Conservation (phyloP, 495 filamentous ascomycete species). For the Penicillium canescens region DNA sequence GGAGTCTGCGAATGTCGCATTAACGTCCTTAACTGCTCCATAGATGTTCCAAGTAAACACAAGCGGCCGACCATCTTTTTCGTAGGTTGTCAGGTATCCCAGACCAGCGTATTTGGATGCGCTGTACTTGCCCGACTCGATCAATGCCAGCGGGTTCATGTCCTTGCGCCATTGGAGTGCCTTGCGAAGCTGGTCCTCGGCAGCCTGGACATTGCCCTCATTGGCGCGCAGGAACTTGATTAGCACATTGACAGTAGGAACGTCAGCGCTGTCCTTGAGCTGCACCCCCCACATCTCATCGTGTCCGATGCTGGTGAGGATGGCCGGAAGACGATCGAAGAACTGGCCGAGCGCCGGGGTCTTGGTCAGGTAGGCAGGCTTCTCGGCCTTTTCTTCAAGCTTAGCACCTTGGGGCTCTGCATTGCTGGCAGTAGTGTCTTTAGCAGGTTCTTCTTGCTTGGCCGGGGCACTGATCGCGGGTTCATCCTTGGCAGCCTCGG, state of each 20-base stretch:
- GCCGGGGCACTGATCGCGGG: background rate
- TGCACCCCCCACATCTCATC: constrained; percentile 78
- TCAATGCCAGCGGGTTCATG: constrained; percentile 48
- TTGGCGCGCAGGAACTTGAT: constrained; percentile 94
- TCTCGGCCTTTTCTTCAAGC: constrained; percentile 27
- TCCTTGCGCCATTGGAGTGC: constrained; percentile 79
- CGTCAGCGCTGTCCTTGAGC: constrained; percentile 54
- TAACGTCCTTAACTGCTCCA: constrained; percentile 70
- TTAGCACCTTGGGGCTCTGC: constrained; percentile 13
- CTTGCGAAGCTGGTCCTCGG: constrained; percentile 71
- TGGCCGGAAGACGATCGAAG: constrained; percentile 39
- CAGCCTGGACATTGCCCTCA: constrained; percentile 67
- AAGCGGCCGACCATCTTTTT: constrained; percentile 44
- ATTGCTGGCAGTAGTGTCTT: constrained; percentile 9
- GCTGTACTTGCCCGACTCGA: constrained; percentile 50
- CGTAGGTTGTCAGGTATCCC: constrained; percentile 53
- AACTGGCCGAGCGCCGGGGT: constrained; percentile 37
- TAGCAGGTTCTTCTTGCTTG: constrained; percentile 8
- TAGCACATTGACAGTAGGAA: constrained; percentile 76
- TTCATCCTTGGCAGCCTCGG: constrained; percentile 12
- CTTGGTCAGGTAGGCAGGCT: constrained; percentile 40
- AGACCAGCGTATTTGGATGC: constrained; percentile 49
- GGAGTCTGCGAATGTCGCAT: constrained; percentile 72
- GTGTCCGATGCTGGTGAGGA: constrained; percentile 54
- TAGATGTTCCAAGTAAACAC: constrained; percentile 84